Evolutionary conservation across 139 green algal species (phyloP), one percentile per base, ranked within the genome.

Genomic region (Chlorella sorokiniana): DNA sequence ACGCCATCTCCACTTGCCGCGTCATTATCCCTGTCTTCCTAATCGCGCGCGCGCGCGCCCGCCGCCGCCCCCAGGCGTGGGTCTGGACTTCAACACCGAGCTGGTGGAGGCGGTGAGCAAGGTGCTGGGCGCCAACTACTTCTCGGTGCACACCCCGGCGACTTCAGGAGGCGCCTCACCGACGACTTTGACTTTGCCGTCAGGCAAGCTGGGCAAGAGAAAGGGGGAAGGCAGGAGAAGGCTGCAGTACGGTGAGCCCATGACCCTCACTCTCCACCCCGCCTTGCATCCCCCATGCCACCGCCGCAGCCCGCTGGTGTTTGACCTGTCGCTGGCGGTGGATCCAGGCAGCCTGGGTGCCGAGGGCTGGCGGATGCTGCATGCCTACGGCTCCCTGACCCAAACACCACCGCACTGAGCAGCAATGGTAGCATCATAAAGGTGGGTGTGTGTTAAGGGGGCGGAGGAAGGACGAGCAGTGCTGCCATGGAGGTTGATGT

Each of bases 41-140:
- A n/a, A n/a, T n/a, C n/a, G n/a, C n/a, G n/a, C n/a, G n/a, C n/a
- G n/a, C n/a, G n/a, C n/a, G n/a, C n/a, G n/a, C n/a, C n/a, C n/a
- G n/a, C n/a, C 33, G 10, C n/a, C 8, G 7, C 6, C 10, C 0
- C n/a, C 73, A 79, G 79, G 78, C 31, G 79, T 87, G 33, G 83
- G 83, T 0, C 52, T 87, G 22, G 83, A 87, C 70, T 85, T 88
- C 68, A 87, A 88, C 80, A 88, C 83, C 16, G 41, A 78, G 56
- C 69, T 88, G 41, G 44, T 79, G 3, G 68, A 88, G 62, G 25
- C n/a, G 4, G 61, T 88, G 20, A 40, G 22, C 54, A 62, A 54
- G n/a, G 59, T 75, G 22, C 63, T 10, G 29, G 83, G 83, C 10
- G 80, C 80, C 42, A 85, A 86, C 44, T 88, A 88, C 61, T 88